These are phyloP conservation scores for Xylogone sp. DNA, from an alignment of 2,329 filamentous ascomycete species.

Conservation along the genomic window DNA sequence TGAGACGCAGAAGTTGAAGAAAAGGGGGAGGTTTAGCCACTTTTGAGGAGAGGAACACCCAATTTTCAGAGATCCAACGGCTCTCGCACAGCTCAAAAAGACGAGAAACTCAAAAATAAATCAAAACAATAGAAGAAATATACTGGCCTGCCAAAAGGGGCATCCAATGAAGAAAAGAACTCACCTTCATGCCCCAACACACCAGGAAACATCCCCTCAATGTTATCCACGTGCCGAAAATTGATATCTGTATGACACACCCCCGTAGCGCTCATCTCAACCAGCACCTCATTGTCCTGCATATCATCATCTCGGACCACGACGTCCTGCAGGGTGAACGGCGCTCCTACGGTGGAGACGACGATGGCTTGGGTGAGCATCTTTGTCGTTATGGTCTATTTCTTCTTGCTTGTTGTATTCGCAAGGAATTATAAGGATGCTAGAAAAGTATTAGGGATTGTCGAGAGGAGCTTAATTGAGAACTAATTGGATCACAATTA, in stretches of 20 bases:
- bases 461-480: no score
- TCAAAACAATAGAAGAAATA: background rate
- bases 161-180: background rate
- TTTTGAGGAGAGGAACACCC: background rate
- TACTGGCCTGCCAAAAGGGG: no score
- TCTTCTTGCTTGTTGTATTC: no score
- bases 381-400: no score
- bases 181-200: conserved; percentile 28
- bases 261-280: conserved; percentile 32
- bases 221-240: conserved; percentile 10
- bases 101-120: background rate
- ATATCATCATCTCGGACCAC: conserved; percentile 10
- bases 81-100: no score
- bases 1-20: background rate
- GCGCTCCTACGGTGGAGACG: conserved; percentile 6
- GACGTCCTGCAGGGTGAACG: conserved; percentile 24
- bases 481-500: no score
- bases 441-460: no score
- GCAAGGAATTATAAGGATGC: no score
- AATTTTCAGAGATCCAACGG: no score
- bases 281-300: conserved; percentile 26
- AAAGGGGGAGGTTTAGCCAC: background rate
- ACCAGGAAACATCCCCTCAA: conserved; percentile 20
- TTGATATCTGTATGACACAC: conserved; percentile 25
- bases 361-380: conserved; percentile 12